phyloP scores from a whole-genome alignment of 2,329 filamentous ascomycete species.

The Microascus cirrosus region DNA sequence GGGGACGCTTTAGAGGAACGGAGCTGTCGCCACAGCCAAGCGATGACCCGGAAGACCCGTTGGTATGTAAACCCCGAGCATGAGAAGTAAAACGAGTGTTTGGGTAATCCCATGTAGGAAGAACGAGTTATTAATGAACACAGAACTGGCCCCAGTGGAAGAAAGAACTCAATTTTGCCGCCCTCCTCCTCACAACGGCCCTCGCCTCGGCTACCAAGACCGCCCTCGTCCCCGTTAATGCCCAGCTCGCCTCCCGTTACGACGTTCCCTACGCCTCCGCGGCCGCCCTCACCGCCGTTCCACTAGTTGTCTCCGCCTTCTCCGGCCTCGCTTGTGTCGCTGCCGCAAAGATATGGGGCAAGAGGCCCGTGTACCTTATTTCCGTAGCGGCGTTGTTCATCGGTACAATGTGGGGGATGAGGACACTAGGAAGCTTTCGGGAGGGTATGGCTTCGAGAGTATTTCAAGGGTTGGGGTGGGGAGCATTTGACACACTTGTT shows the following conservation, averaged over 20 bases:
- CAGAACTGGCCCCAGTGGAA: constrained; percentile 47
- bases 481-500: constrained; percentile 43
- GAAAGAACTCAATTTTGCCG: constrained; percentile 34
- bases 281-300: constrained; percentile 39
- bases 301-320: constrained; percentile 36
- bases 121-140: not conserved
- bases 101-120: not conserved
- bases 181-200: constrained; percentile 33
- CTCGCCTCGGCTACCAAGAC: constrained; percentile 42
- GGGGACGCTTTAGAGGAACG: constrained; percentile 25
- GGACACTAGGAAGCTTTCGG: constrained; percentile 24
- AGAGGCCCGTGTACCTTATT: constrained; percentile 39
- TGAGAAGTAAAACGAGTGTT: not conserved
- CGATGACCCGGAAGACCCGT: constrained; percentile 39
- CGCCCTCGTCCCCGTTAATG: constrained; percentile 35
- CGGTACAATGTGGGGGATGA: constrained; percentile 39
- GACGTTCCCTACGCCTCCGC: constrained; percentile 33
- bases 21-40: constrained; percentile 45
- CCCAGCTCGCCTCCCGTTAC: constrained; percentile 28
- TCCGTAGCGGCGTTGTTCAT: constrained; percentile 33
- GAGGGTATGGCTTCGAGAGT: constrained; percentile 40
- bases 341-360: constrained; percentile 35
- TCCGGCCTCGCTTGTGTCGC: constrained; percentile 30
- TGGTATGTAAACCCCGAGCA: constrained; percentile 26
- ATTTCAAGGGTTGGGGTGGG: constrained; percentile 48